Conservation (phyloP, 495 filamentous ascomycete species). For the Aspergillus nidulans region DNA sequence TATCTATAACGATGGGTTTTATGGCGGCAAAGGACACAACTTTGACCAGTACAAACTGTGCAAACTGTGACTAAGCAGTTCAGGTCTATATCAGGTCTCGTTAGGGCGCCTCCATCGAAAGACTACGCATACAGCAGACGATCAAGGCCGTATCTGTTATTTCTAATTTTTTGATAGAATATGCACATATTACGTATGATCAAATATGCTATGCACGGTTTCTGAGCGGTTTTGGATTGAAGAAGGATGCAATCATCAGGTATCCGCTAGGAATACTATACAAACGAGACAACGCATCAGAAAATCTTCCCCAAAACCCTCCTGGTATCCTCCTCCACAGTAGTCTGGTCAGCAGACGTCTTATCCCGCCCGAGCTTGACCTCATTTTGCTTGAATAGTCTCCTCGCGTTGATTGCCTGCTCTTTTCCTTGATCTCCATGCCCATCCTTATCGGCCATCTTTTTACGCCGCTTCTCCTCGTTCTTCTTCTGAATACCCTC, state of each 20-base stretch:
- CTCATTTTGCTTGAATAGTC: conserved; percentile 73
- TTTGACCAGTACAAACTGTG: background rate
- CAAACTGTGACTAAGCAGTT: background rate
- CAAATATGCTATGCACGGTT: background rate
- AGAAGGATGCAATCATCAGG: background rate
- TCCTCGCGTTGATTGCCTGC: conserved; percentile 30
- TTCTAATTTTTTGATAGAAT: background rate
- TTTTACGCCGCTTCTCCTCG: conserved; percentile 52
- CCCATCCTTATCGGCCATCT: conserved; percentile 17
- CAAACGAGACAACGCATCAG: conserved; percentile 13
- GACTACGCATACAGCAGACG: background rate
- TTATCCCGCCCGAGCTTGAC: conserved; percentile 32
- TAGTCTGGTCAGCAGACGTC: conserved; percentile 37
- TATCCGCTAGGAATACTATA: conserved; percentile 5
- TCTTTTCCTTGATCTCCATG: conserved; percentile 18
- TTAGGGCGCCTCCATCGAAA: background rate
- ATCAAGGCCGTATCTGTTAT: background rate
- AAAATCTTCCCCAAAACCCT: conserved; percentile 82
- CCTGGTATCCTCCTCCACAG: conserved; percentile 62
- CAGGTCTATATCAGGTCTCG: background rate
- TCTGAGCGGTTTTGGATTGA: background rate
- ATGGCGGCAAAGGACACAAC: background rate
- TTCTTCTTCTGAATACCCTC: conserved; percentile 64
- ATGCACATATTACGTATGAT: too few relatives aligned
- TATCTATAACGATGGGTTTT: background rate